Conservation (phyloP, 768 basidiomycete genomes). For the Filobasidium wieringae region DNA sequence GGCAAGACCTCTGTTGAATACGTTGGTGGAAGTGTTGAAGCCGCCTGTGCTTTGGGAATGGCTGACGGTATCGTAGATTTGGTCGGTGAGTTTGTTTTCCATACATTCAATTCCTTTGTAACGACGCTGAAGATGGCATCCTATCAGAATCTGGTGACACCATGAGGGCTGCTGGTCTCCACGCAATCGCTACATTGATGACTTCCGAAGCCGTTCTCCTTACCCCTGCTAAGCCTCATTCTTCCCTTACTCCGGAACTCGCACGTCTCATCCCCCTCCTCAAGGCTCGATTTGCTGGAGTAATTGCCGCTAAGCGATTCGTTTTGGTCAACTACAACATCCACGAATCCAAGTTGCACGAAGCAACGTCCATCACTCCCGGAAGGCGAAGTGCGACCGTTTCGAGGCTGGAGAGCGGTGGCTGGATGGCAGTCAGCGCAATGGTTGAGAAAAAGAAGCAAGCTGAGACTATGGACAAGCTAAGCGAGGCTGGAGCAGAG, state of each 20-base stretch:
- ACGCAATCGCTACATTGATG: slow-evolving; percentile 81
- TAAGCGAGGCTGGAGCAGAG: slow-evolving; percentile 71
- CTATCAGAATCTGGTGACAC: slow-evolving; percentile 88
- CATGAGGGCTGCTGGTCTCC: slow-evolving; percentile 94
- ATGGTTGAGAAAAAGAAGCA: slow-evolving; percentile 78
- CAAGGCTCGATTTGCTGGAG: slow-evolving; percentile 78
- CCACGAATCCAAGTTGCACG: slow-evolving; percentile 50
- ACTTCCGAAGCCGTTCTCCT: slow-evolving; percentile 85
- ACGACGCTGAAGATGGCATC: not conserved
- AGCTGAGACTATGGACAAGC: slow-evolving; percentile 77
- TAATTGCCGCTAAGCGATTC: slow-evolving; percentile 67
- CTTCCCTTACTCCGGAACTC: slow-evolving; percentile 45
- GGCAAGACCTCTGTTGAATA: slow-evolving; percentile 73
- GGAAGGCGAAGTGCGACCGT: slow-evolving; percentile 83
- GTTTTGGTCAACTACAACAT: slow-evolving; percentile 90
- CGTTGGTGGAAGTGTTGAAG: slow-evolving; percentile 94
- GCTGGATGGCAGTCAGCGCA: slow-evolving; percentile 81
- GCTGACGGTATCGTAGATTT: slow-evolving; percentile 98
- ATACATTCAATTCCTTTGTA: not conserved
- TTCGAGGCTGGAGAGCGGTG: slow-evolving; percentile 55
- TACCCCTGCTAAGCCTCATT: slow-evolving; percentile 45
- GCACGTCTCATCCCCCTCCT: slow-evolving; percentile 62
- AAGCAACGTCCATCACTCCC: slow-evolving; percentile 64
- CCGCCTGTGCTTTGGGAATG: slow-evolving; percentile 87
- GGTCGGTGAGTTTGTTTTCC: slow-evolving; percentile 53